These are phyloP conservation scores for Xenosphaeropsis pyriputrescens DNA, from an alignment of 2,329 filamentous ascomycete species.

Conservation along the genomic window DNA sequence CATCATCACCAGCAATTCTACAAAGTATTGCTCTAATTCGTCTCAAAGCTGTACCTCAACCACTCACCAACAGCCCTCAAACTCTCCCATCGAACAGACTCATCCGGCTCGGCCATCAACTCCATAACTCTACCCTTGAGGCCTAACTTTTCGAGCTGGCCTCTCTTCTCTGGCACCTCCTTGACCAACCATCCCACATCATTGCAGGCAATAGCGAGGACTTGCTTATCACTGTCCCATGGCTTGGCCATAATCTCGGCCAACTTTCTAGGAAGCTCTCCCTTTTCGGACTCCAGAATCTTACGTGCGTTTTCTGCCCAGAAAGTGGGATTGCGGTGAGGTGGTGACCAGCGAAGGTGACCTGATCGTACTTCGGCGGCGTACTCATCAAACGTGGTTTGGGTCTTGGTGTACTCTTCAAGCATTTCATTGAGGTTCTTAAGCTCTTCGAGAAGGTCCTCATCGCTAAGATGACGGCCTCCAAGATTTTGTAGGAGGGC, in stretches of 20 bases:
- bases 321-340: slow-evolving; percentile 55
- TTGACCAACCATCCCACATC: slow-evolving; percentile 58
- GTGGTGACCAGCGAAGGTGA: slow-evolving; percentile 62
- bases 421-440: slow-evolving; percentile 44
- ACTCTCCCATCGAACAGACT: slow-evolving; percentile 60
- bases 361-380: slow-evolving; percentile 54
- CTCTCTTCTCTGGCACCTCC: slow-evolving; percentile 53
- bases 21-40: slow-evolving; percentile 10
- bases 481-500: slow-evolving; percentile 46
- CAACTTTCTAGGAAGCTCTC: slow-evolving; percentile 49
- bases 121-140: slow-evolving; percentile 59
- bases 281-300: slow-evolving; percentile 53
- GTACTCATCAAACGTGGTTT: slow-evolving; percentile 31
- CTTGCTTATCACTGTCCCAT: slow-evolving; percentile 59
- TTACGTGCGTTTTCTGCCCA: slow-evolving; percentile 59
- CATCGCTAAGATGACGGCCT: slow-evolving; percentile 47
- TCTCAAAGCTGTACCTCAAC: slow-evolving; percentile 55
- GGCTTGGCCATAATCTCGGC: slow-evolving; percentile 51
- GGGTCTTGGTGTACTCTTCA: slow-evolving; percentile 54
- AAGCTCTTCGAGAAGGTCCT: slow-evolving; percentile 49
- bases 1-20: neutral
- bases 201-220: slow-evolving; percentile 60
- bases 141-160: slow-evolving; percentile 49
- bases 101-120: slow-evolving; percentile 56
- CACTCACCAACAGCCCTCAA: slow-evolving; percentile 61